Conservation (phyloP, 139 green algal species). For the Gonium pectorale region DNA sequence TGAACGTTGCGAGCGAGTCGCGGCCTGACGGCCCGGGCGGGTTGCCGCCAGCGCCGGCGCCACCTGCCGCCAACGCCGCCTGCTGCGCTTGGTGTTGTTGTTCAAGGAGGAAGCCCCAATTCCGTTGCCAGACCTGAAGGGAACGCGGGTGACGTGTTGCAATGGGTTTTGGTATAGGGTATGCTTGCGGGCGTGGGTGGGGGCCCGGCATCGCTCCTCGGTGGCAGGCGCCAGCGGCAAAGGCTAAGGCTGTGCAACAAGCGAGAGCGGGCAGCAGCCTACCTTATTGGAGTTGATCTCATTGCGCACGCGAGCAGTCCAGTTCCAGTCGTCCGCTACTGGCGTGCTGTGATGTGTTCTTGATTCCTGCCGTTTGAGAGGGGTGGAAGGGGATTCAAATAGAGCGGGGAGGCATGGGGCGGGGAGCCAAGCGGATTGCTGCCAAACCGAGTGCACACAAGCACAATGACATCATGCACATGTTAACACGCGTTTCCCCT, state of each 20-base stretch:
- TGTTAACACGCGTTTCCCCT: no score
- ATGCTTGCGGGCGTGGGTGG: no score
- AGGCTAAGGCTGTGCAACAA: background rate
- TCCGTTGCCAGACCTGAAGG: slow-evolving; percentile 25
- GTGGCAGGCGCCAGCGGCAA: background rate
- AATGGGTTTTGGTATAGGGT: background rate
- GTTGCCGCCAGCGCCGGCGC: no score
- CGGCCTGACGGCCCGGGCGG: background rate
- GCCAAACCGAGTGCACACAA: no score
- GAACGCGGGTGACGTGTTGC: background rate
- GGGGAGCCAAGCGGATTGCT: no score
- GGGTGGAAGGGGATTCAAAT: no score
- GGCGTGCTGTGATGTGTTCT: background rate
- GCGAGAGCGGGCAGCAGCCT: background rate
- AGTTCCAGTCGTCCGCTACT: slow-evolving; percentile 36
- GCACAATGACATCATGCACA: no score
- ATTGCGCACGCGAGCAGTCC: background rate
- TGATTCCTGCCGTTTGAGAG: no score
- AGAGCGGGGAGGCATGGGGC: no score
- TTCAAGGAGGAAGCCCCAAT: slow-evolving; percentile 33
- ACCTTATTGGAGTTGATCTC: slow-evolving; percentile 20
- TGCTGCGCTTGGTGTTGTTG: background rate
- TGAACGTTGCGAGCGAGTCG: slow-evolving; percentile 22
- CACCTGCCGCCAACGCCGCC: background rate
- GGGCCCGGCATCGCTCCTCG: no score